phyloP scores from a whole-genome alignment of 805 yeast genomes.

The Alloascoidea africana region DNA sequence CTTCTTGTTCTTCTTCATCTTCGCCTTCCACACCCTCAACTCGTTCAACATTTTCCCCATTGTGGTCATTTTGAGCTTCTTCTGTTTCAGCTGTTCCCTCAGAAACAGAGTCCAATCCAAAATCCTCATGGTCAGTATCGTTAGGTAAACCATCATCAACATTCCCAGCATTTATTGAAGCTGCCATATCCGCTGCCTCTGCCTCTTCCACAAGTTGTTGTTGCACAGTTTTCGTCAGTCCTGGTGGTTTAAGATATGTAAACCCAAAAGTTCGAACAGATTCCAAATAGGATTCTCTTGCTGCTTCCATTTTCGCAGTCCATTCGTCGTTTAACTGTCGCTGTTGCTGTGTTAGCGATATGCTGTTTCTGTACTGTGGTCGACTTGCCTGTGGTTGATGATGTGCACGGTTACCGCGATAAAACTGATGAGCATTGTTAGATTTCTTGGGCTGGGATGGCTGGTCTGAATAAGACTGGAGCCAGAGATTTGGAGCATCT shows the following conservation, averaged over 20 bases:
- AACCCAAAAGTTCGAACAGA: constrained; percentile 30
- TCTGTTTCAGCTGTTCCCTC: constrained; percentile 4
- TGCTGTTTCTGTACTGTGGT: neutral
- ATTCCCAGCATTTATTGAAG: constrained; percentile 3
- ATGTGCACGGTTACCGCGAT: neutral
- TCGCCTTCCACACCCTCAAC: constrained; percentile 8
- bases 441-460: neutral
- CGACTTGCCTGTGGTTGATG: neutral
- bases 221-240: constrained; percentile 36
- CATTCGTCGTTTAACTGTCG: neutral
- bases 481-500: neutral
- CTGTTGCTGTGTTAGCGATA: constrained; percentile 1
- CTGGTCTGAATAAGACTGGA: neutral
- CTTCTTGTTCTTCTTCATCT: constrained; percentile 8
- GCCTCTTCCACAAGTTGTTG: constrained; percentile 15
- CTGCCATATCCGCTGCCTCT: constrained; percentile 8
- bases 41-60: constrained; percentile 7
- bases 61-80: constrained; percentile 6
- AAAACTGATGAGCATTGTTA: neutral
- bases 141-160: constrained; percentile 1
- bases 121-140: constrained; percentile 2
- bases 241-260: constrained; percentile 39
- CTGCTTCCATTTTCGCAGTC: constrained; percentile 6
- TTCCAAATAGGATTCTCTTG: constrained; percentile 6
- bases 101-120: neutral